Base-by-base conservation (phyloP, 2,329 filamentous ascomycete genomes). In the Sporothrix brunneoviolacea region DNA sequence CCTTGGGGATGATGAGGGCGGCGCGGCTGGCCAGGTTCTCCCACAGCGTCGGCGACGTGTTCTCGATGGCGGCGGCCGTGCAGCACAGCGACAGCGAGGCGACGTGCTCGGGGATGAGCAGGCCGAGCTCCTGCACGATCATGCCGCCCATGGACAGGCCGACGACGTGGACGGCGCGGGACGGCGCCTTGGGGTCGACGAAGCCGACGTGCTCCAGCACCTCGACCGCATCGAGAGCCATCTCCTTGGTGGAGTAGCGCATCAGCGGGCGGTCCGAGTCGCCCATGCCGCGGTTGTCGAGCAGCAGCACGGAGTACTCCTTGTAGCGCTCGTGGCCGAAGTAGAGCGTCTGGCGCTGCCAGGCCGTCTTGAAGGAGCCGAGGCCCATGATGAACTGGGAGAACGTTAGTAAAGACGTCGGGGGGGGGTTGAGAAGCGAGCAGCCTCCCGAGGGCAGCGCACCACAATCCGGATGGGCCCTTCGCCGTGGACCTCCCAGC, bases 131-230 rank as follows among this genome's bases (percentile, higher is more conserved):
- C 67, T 95, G 90, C 3, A 87, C 81, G 60, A 95, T 91, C 90
- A 95, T 95, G 61, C 90, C 89, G 56, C 89, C 89, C 77, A 95
- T 86, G 53, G 84, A 88, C 57, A 91, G 82, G 50, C 89, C 90
- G 30, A 86, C 73, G 47, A 94, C 65, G 68, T 95, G 82, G 64
- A 71, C 74, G 59, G 72, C 56, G 52, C 63, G 8, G 63, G 49
- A 36, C 3, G n/a, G 52, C 15, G 15, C 3, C n/a, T n/a, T 10
- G 35, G 21, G n/a, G n/a, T 53, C 50, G 10, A 53, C 39, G 15
- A 53, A 94, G 55, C 80, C 82, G 9, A 93, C 64, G 59, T 86
- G 77, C 57, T 83, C 76, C 24, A 80, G 65, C 16, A 93, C 70
- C 60, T 93, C 87, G 56, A 91, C 62, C 21, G 79, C 67, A 68